A percentile compares a stretch with the other conserved stretches of the same genome.
Conservation (phyloP, 2,329 filamentous ascomycete species). For the Colletotrichum viniferum region DNA sequence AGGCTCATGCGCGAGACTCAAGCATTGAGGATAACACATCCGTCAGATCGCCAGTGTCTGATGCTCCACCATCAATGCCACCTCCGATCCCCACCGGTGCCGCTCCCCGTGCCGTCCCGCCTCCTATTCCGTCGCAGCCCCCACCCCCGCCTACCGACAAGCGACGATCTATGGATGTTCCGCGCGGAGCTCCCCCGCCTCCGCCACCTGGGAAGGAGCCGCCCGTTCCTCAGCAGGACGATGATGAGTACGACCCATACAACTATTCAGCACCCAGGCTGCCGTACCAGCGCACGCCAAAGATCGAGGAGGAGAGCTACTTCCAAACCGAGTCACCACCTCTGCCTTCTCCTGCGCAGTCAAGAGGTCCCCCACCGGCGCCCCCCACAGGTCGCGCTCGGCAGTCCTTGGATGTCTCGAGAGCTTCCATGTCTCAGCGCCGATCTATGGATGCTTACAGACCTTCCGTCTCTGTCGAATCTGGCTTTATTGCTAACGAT, state of each 20-base stretch:
- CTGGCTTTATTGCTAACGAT: constrained; percentile 86
- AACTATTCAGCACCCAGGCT: constrained; percentile 49
- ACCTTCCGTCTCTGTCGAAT: constrained; percentile 74
- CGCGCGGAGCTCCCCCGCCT: constrained; percentile 72
- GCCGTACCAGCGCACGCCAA: constrained; percentile 38
- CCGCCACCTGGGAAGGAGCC: constrained; percentile 56
- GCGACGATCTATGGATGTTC: constrained; percentile 72
- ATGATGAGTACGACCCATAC: constrained; percentile 75
- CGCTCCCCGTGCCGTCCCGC: constrained; percentile 65
- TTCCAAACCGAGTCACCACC: constrained; percentile 43
- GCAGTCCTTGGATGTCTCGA: constrained; percentile 69
- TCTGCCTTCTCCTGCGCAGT: constrained; percentile 41
- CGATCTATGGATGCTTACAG: constrained; percentile 78
- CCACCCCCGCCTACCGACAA: constrained; percentile 56
- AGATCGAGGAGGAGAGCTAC: constrained; percentile 51
- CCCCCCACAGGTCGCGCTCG: constrained; percentile 37
- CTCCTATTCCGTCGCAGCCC: constrained; percentile 68
- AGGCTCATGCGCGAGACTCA: constrained; percentile 77
- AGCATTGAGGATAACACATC: constrained; percentile 74
- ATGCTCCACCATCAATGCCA: constrained; percentile 48
- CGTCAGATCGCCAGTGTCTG: constrained; percentile 58
- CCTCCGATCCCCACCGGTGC: constrained; percentile 61
- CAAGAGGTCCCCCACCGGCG: constrained; percentile 10
- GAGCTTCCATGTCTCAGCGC: constrained; percentile 48
- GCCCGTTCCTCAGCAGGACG: constrained; percentile 41